Percentiles rank a stretch among this genome's conserved stretches.
These are phyloP conservation scores for Yamadazyma blattariae DNA, from an alignment of 1,139 yeast genomes.

Conservation along the genomic window DNA sequence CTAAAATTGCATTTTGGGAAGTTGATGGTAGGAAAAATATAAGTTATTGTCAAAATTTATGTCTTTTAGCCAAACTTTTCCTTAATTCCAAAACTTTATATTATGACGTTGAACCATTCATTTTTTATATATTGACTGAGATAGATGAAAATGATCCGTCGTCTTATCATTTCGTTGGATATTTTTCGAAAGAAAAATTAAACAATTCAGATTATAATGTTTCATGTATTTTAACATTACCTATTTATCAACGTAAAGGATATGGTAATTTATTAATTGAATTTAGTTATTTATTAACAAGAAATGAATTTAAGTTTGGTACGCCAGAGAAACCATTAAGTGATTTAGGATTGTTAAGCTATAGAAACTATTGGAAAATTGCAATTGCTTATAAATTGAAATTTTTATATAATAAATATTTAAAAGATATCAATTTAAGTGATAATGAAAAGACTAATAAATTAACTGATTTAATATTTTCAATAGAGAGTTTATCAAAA, in stretches of 20 bases:
- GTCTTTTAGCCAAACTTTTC: constrained; percentile 84
- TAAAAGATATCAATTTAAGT: constrained; percentile 7
- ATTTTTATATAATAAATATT: constrained; percentile 26
- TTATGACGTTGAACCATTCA: constrained; percentile 93
- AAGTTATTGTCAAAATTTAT: constrained; percentile 81
- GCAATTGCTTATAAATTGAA: constrained; percentile 49
- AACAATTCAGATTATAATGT: constrained; percentile 76
- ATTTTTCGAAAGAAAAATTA: constrained; percentile 86
- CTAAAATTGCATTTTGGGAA: constrained; percentile 73
- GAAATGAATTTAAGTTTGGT: constrained; percentile 75
- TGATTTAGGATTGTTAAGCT: constrained; percentile 80
- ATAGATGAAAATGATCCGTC: constrained; percentile 45
- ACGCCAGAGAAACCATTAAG: constrained; percentile 95
- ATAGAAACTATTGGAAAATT: constrained; percentile 82
- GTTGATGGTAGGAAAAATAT: constrained; percentile 87
- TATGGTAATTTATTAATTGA: constrained; percentile 87
- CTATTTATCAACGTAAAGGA: constrained; percentile 84
- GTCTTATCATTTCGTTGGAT: constrained; percentile 83
- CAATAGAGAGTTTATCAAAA: constrained; percentile 61
- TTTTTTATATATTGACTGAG: constrained; percentile 82
- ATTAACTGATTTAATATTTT: constrained; percentile 22
- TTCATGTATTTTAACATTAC: constrained; percentile 86
- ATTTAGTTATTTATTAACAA: constrained; percentile 77
- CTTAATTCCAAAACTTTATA: constrained; percentile 87
- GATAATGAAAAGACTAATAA: constrained; percentile 5